A percentile compares a stretch with the other conserved stretches of the same genome.
Evolutionary conservation across 495 filamentous ascomycete species (phyloP).

Genomic region (Neurospora sp.): DNA sequence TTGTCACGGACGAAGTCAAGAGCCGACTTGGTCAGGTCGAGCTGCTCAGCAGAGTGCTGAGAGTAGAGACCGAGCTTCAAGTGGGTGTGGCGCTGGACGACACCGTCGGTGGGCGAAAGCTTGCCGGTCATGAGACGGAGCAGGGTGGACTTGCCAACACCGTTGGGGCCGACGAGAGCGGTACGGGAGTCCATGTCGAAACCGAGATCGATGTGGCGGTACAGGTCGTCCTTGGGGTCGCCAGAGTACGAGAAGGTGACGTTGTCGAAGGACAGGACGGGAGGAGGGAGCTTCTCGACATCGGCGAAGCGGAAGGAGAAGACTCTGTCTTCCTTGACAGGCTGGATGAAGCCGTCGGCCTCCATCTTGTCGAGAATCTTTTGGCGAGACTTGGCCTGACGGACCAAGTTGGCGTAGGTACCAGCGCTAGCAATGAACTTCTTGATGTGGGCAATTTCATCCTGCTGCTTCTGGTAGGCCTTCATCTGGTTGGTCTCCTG

Average conservation of each 20-base stretch:
- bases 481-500: constrained; percentile 98
- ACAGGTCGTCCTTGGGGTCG: constrained; percentile 77
- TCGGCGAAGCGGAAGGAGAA: constrained; percentile 99
- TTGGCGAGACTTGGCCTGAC: constrained; percentile 96
- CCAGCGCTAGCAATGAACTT: constrained; percentile 99
- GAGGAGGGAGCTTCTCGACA: constrained; percentile 95
- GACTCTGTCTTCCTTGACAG: constrained; percentile 72
- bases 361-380: constrained; percentile 99
- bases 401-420: constrained; percentile 98
- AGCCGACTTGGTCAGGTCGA: constrained; percentile 94
- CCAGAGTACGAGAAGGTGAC: constrained; percentile 98
- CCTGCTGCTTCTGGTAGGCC: constrained; percentile 97
- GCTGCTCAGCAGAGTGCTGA: constrained; percentile 96
- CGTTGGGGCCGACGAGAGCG: constrained; percentile 94
- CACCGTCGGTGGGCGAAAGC: constrained; percentile 72
- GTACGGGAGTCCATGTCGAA: constrained; percentile 99
- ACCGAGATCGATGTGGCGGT: constrained; percentile 92
- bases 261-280: constrained; percentile 90
- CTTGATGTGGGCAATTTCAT: constrained; percentile 99
- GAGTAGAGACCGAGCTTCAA: constrained; percentile 96
- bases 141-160: constrained; percentile 99
- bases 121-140: constrained; percentile 96
- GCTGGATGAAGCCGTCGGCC: constrained; percentile 95
- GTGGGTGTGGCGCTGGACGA: constrained; percentile 86
- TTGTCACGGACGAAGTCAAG: constrained; percentile 97